These are phyloP conservation scores for Candida railenensis DNA, from an alignment of 805 yeast genomes.

Conservation along the genomic window DNA sequence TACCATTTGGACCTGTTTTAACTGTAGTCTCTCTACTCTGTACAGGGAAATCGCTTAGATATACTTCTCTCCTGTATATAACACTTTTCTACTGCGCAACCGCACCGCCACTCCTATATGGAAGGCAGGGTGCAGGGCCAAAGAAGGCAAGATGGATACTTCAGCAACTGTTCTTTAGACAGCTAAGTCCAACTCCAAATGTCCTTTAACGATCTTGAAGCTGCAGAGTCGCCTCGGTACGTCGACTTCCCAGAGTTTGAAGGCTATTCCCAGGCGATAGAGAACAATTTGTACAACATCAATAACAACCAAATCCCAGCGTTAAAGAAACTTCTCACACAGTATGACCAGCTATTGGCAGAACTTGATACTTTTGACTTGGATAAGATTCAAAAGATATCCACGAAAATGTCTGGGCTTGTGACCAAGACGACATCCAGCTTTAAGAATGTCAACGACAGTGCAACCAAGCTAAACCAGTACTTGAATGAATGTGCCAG, in stretches of 20 bases:
- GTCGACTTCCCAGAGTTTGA: conserved; percentile 44
- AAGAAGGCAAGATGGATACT: no score
- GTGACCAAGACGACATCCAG: conserved; percentile 25
- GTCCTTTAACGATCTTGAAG: conserved; percentile 36
- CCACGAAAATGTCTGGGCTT: conserved; percentile 15
- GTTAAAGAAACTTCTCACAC: conserved; percentile 19
- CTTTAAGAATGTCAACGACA: conserved; percentile 29
- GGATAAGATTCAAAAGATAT: conserved; percentile 8
- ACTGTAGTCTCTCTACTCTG: background rate
- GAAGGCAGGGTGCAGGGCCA: no score
- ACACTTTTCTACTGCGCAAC: no score
- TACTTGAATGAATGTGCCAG: conserved; percentile 28
- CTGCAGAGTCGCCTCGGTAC: conserved; percentile 21
- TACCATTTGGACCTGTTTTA: no score
- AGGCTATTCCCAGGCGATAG: conserved; percentile 27
- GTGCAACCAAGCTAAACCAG: conserved; percentile 25
- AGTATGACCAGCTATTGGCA: conserved; percentile 17
- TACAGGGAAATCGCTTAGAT: background rate
- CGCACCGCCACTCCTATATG: background rate
- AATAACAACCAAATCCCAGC: conserved; percentile 23
- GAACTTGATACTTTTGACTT: conserved; percentile 1
- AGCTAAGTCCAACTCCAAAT: conserved; percentile 13
- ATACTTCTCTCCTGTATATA: no score
- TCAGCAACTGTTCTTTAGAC: no score
- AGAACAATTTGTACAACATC: conserved; percentile 27